Conservation (phyloP, 2,329 filamentous ascomycete genomes). For the Fusarium sp. region DNA sequence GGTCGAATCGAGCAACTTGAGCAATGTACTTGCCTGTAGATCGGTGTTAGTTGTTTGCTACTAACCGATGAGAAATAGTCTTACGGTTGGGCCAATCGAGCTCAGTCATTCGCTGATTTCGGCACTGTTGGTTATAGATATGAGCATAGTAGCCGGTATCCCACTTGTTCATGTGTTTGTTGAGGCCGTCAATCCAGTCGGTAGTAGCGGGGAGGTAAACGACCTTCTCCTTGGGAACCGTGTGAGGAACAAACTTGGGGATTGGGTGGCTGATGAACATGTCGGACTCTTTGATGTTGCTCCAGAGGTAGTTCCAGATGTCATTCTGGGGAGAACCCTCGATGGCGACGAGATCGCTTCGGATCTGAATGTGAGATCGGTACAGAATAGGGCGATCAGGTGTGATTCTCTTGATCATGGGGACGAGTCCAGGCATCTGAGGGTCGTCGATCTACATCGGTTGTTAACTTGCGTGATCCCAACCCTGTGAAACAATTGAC, state of each 20-base stretch:
- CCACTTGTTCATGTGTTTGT: constrained; percentile 77
- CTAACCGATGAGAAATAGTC: not conserved
- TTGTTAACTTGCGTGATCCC: not conserved
- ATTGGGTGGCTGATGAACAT: constrained; percentile 87
- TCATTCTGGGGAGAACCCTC: constrained; percentile 74
- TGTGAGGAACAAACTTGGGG: constrained; percentile 75
- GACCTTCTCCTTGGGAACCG: constrained; percentile 72
- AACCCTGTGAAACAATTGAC: constrained; percentile 30
- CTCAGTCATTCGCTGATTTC: constrained; percentile 63
- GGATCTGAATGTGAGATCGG: constrained; percentile 84
- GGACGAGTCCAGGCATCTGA: constrained; percentile 84
- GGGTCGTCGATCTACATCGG: constrained; percentile 75
- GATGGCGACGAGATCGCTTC: constrained; percentile 74
- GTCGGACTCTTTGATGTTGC: constrained; percentile 75
- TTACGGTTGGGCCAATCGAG: constrained; percentile 65
- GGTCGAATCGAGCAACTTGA: constrained; percentile 85
- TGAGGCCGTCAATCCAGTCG: constrained; percentile 85
- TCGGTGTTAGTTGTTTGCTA: constrained; percentile 21
- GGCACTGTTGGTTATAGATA: constrained; percentile 73
- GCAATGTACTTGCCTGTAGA: constrained; percentile 73
- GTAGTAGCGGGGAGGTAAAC: constrained; percentile 83
- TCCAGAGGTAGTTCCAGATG: constrained; percentile 81
- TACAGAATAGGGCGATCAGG: constrained; percentile 82
- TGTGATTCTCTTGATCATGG: constrained; percentile 75
- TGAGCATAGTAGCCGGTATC: constrained; percentile 79